Evolutionary conservation across 2,329 filamentous ascomycete genomes (phyloP).

Genomic region (Ophiostoma sp.): DNA sequence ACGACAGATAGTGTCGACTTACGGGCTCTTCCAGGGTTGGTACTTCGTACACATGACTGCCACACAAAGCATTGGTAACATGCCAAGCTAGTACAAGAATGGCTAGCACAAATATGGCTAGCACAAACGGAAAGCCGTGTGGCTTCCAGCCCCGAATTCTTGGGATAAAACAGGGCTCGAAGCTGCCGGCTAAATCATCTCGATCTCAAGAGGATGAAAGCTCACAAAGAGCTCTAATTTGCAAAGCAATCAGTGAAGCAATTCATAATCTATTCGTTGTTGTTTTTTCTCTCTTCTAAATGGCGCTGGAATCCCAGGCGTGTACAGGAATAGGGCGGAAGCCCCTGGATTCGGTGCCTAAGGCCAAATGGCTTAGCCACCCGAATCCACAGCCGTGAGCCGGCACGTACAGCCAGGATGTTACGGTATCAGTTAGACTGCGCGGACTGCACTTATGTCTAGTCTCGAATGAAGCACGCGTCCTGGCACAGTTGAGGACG

Average conservation of each 20-base stretch:
- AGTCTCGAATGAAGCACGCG: neutral
- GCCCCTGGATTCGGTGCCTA: neutral
- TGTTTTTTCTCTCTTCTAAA: neutral
- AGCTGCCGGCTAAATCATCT: neutral
- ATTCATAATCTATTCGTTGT: neutral
- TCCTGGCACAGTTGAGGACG: neutral
- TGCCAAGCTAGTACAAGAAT: no score
- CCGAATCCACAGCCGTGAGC: neutral
- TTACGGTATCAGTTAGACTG: no score
- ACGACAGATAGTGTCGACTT: no score
- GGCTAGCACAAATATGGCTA: no score
- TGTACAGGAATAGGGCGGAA: neutral
- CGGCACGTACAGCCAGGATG: no score
- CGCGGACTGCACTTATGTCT: no score
- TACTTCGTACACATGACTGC: no score
- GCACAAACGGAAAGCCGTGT: no score
- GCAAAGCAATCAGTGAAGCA: neutral
- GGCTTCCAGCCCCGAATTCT: neutral
- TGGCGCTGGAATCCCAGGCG: neutral
- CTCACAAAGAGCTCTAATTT: neutral
- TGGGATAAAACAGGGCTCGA: neutral
- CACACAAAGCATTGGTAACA: no score
- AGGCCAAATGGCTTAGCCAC: neutral
- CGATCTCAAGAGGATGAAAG: neutral
- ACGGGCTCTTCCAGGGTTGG: no score